phyloP scores from a whole-genome alignment of 2,329 filamentous ascomycete genomes.

The Talaromyces sp. region DNA sequence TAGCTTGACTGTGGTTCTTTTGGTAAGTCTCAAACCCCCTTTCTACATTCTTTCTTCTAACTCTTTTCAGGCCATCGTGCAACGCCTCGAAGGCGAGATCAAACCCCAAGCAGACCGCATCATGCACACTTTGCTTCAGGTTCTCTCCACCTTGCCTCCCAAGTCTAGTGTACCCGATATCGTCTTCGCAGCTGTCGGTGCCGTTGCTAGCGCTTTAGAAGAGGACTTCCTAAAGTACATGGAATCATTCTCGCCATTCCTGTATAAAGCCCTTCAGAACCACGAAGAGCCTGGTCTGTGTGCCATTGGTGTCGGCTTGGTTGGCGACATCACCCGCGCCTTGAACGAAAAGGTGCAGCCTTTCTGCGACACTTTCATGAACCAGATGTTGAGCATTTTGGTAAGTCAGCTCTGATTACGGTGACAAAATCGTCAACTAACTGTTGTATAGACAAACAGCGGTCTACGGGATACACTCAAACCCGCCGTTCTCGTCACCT shows the following conservation, averaged over 20 bases:
- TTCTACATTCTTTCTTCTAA: constrained; percentile 15
- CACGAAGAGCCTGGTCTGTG: constrained; percentile 92
- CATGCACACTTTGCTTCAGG: constrained; percentile 82
- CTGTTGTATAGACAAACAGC: constrained; percentile 49
- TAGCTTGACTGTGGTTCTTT: constrained; percentile 83
- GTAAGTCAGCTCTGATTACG: constrained; percentile 1
- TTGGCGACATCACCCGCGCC: constrained; percentile 92
- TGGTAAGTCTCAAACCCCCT: constrained; percentile 44
- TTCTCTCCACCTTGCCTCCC: constrained; percentile 70
- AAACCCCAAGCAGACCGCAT: constrained; percentile 86
- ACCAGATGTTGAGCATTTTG: constrained; percentile 72
- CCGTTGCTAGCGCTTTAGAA: constrained; percentile 86
- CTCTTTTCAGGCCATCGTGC: constrained; percentile 65
- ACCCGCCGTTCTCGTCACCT: constrained; percentile 95
- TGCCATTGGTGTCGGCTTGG: constrained; percentile 94
- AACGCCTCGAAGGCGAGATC: constrained; percentile 87
- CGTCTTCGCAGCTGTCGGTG: constrained; percentile 85
- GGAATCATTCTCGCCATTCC: constrained; percentile 87
- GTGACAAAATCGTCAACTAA: constrained; percentile 37
- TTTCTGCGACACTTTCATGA: constrained; percentile 98
- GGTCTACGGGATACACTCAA: constrained; percentile 60
- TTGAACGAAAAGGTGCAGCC: constrained; percentile 87
- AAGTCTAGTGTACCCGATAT: constrained; percentile 95
- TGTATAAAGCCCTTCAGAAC: constrained; percentile 91
- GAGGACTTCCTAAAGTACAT: constrained; percentile 96